Base-by-base conservation (phyloP, 2,329 filamentous ascomycete genomes). In the Chrysosphaeria jannelii region DNA sequence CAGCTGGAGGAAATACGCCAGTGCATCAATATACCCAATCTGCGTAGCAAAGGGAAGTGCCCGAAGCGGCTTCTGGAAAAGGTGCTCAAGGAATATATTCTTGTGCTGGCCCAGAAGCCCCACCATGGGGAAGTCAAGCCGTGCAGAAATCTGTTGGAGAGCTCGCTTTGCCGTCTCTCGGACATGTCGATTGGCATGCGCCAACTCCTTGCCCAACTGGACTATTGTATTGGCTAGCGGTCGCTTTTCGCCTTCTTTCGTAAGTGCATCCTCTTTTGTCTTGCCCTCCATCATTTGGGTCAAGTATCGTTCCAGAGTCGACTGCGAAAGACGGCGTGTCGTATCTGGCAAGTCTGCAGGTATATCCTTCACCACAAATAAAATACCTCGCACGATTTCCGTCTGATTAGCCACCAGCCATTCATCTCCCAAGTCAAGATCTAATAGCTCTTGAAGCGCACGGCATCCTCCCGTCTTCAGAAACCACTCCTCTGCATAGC, bases 331-430 rank as follows among this genome's bases (percentile, higher is more conserved):
- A 16, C 67, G 54, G 17, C 85, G 59, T 2, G 85, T 91, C 37
- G 70, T 79, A 27, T 88, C 78, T 2, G 88, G 81, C 1, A 97
- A 55, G 40, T 97, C 85, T 26, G 74, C 61, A 0, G 88, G 85
- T 57, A 91, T 91, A 39, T 97, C 85, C 46, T 97, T 97, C 48
- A 97, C 76, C 31, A 97, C 79, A 43, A 89, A 91, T 46, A 90
- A 68, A 26, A 99, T 51, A n/a, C 79, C 75, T 24, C 75, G 65
- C 28, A 85, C 67, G 34, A 91, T 79, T 28, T 93, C 78, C 25
- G 70, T 60, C 38, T 91, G 78, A 34, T 76, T 71, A 8, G 67
- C 59, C 11, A 62, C 54, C 16, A 97, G 53, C 76, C 85, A 99
- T 1, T 50, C 41, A 35, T 88, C 72, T 20, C 76, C 76, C 22